phyloP scores from a whole-genome alignment of 257 asterid genomes.

The Jaltomata sinuosa region DNA sequence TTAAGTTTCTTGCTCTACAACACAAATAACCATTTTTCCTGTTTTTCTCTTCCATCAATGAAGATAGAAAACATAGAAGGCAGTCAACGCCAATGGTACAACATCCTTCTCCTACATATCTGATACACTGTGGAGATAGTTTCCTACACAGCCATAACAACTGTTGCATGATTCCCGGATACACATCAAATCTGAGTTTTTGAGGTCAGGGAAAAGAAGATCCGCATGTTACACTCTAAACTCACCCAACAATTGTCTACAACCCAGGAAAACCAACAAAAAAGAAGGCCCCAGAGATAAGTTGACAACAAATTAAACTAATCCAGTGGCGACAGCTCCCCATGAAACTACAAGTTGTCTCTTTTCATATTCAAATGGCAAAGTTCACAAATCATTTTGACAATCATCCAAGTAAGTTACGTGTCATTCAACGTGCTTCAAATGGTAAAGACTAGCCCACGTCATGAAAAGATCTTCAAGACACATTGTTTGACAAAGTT shows the following conservation, averaged over 20 bases:
- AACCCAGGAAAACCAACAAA: background rate
- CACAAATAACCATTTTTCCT: background rate
- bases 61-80: background rate
- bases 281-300: background rate
- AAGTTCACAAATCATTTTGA: background rate
- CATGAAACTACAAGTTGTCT: background rate
- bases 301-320: background rate
- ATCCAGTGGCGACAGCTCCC: no score
- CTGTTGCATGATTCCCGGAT: background rate
- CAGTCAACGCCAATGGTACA: background rate
- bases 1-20: background rate
- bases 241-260: background rate
- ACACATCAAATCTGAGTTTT: background rate
- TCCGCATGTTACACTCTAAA: background rate
- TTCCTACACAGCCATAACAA: no score
- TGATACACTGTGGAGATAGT: no score
- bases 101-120: background rate
- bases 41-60: background rate
- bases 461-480: background rate
- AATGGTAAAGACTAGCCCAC: background rate
- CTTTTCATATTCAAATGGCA: background rate
- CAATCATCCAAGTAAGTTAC: background rate
- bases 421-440: background rate
- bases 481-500: background rate
- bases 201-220: background rate